phyloP scores from a whole-genome alignment of 495 filamentous ascomycete genomes.

The Daldinia childiae region DNA sequence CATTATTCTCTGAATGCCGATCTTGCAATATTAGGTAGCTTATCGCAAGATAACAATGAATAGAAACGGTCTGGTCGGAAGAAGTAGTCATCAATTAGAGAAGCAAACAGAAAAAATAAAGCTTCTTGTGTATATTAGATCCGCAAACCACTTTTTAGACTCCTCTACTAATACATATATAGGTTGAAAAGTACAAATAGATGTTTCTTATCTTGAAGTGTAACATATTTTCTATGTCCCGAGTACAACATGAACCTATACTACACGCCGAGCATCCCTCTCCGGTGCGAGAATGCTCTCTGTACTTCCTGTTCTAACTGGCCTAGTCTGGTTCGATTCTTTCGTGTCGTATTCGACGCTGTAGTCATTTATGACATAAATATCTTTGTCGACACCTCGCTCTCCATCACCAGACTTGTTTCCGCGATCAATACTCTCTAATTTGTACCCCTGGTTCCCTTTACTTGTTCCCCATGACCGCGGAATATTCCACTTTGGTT shows the following conservation, averaged over 20 bases:
- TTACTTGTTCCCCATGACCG: conserved; percentile 7
- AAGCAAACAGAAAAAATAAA: no score
- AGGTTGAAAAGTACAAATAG: not conserved
- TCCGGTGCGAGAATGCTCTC: conserved; percentile 9
- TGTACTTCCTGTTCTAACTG: not conserved
- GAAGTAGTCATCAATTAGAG: no score
- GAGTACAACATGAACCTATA: not conserved
- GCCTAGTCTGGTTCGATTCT: not conserved
- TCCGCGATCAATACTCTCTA: not conserved
- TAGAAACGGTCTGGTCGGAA: no score
- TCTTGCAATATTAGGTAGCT: no score
- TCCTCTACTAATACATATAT: no score
- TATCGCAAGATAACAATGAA: no score
- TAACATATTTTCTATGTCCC: not conserved
- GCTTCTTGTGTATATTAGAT: no score
- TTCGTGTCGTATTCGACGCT: conserved; percentile 1
- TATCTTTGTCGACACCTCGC: not conserved
- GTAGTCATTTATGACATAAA: conserved; percentile 6
- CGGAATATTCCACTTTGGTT: not conserved
- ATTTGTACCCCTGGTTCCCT: conserved; percentile 5
- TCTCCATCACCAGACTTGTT: not conserved
- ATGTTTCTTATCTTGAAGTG: not conserved
- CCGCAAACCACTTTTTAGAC: no score
- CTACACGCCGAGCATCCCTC: conserved; percentile 1
- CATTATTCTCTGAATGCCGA: no score